Conservation (phyloP, 83 land plant species). For the Thuja plicata region DNA sequence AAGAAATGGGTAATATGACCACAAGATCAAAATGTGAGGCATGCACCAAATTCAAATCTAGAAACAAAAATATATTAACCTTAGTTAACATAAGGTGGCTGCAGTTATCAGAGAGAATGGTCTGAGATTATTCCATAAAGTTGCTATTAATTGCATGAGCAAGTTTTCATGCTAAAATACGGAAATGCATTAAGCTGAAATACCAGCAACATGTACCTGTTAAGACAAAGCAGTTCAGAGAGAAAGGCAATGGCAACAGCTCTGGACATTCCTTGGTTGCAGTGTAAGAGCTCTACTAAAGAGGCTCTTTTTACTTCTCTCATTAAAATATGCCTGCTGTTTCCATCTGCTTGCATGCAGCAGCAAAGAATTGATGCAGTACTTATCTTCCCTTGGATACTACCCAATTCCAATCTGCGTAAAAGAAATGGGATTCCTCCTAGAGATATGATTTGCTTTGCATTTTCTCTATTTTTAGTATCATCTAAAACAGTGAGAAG, state of each 20-base stretch:
- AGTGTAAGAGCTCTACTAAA: slow-evolving; percentile 45
- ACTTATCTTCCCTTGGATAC: slow-evolving; percentile 32
- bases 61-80: neutral
- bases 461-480: slow-evolving; percentile 27
- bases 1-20: neutral
- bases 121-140: neutral
- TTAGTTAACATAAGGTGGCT: neutral
- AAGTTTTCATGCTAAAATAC: neutral
- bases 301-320: slow-evolving; percentile 15
- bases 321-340: slow-evolving; percentile 43
- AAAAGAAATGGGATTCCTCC: slow-evolving; percentile 40
- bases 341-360: slow-evolving; percentile 60
- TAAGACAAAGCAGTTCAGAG: slow-evolving; percentile 48
- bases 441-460: slow-evolving; percentile 40
- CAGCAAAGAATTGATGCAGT: slow-evolving; percentile 27
- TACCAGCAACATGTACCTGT: slow-evolving; percentile 35
- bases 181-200: neutral
- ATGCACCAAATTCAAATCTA: neutral
- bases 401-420: slow-evolving; percentile 27
- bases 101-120: neutral
- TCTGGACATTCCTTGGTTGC: slow-evolving; percentile 34
- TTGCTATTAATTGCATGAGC: neutral
- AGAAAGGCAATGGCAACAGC: slow-evolving; percentile 36
- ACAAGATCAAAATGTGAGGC: neutral
- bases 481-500: slow-evolving; percentile 24